phyloP scores from a whole-genome alignment of 768 basidiomycete species.

The Tricholoma terreum region DNA sequence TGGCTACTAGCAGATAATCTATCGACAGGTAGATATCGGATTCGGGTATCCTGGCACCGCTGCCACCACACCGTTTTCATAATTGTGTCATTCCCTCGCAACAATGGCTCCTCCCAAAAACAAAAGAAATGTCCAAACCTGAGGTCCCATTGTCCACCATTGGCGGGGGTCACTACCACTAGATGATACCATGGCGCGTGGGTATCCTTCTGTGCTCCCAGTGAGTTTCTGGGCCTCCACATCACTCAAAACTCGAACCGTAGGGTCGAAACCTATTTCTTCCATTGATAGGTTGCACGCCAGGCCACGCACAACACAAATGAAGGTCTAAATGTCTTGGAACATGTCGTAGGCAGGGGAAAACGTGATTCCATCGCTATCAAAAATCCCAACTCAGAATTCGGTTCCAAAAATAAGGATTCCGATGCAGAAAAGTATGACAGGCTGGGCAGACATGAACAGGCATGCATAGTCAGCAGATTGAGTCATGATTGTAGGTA shows the following conservation, averaged over 20 bases:
- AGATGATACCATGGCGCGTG: slow-evolving; percentile 6
- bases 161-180: slow-evolving; percentile 2
- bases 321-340: slow-evolving; percentile 17
- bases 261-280: slow-evolving; percentile 17
- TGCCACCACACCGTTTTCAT: slow-evolving; percentile 17
- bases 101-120: slow-evolving; percentile 6
- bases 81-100: slow-evolving; percentile 1
- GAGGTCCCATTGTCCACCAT: slow-evolving; percentile 18
- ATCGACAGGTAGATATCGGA: too few species aligned
- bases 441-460: slow-evolving; percentile 24
- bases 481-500: slow-evolving; percentile 14
- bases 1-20: too few species aligned
- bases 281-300: slow-evolving; percentile 12
- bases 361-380: slow-evolving; percentile 25
- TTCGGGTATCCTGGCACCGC: slow-evolving; percentile 9
- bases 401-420: slow-evolving; percentile 25
- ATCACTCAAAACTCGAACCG: slow-evolving; percentile 8
- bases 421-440: slow-evolving; percentile 26
- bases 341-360: slow-evolving; percentile 24
- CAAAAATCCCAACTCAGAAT: slow-evolving; percentile 30
- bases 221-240: not conserved
- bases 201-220: slow-evolving; percentile 1
- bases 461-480: slow-evolving; percentile 26
- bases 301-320: slow-evolving; percentile 22
- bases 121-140: slow-evolving; percentile 16